phyloP scores from a whole-genome alignment of 2,329 filamentous ascomycete species.

The Chaetomium strumarium region DNA sequence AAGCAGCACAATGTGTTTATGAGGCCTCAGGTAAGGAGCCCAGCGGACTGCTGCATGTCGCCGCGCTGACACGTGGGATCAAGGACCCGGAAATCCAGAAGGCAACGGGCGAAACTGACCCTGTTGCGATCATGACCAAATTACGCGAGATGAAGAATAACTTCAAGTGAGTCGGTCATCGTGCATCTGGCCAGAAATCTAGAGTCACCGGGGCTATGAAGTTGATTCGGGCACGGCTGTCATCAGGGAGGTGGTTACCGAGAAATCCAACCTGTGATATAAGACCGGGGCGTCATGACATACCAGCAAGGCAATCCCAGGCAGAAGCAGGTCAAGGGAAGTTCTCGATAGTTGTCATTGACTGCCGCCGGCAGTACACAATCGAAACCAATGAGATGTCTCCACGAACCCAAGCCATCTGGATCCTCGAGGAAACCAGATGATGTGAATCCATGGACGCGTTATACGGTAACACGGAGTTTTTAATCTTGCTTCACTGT shows the following conservation, averaged over 20 bases:
- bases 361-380: too few species aligned
- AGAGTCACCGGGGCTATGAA: neutral
- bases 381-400: constrained; percentile 21
- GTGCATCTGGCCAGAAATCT: neutral
- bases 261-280: constrained; percentile 14
- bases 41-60: neutral
- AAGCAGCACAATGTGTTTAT: constrained; percentile 98
- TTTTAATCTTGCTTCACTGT: constrained; percentile 61
- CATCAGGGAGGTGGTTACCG: constrained; percentile 11
- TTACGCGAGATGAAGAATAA: constrained; percentile 88
- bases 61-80: neutral
- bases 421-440: constrained; percentile 15
- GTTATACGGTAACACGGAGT: constrained; percentile 24
- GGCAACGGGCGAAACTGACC: constrained; percentile 72
- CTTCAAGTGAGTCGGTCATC: constrained; percentile 47
- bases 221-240: constrained; percentile 8
- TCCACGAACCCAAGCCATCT: constrained; percentile 25
- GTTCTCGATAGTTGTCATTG: too few species aligned
- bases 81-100: constrained; percentile 80
- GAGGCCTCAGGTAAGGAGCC: constrained; percentile 63
- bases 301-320: too few species aligned
- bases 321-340: too few species aligned
- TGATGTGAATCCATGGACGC: constrained; percentile 26
- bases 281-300: too few species aligned
- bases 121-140: constrained; percentile 77